phyloP scores from a whole-genome alignment of 768 basidiomycete genomes.

The Suillus subluteus region DNA sequence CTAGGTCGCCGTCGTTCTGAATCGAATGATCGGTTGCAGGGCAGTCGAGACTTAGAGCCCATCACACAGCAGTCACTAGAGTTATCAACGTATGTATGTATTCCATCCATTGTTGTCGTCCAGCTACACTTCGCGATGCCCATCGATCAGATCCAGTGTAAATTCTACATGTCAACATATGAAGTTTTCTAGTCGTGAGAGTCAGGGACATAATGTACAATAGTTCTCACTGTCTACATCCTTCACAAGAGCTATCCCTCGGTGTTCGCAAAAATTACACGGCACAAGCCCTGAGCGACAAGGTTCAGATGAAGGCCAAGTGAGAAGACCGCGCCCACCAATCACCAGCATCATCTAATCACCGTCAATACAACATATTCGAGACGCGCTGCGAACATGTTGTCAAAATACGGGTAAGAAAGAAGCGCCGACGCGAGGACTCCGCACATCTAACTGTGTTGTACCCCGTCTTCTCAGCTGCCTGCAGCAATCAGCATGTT shows the following conservation, averaged over 20 bases:
- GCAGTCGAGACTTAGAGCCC: background rate
- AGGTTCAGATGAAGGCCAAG: background rate
- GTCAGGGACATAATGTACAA: background rate
- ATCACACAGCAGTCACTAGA: background rate
- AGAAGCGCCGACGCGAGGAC: background rate
- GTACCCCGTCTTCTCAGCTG: background rate
- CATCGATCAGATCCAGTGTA: background rate
- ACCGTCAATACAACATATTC: background rate
- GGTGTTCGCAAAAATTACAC: background rate
- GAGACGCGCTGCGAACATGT: background rate
- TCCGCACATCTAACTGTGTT: background rate
- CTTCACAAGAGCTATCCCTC: background rate
- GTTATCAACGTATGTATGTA: background rate
- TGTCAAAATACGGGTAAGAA: background rate
- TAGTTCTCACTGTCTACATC: background rate
- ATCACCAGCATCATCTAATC: background rate
- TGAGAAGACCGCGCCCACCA: constrained; percentile 5
- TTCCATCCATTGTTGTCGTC: background rate
- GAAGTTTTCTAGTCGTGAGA: background rate
- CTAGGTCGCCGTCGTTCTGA: background rate
- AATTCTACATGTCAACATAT: background rate
- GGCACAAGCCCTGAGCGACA: background rate
- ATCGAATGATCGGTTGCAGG: constrained; percentile 1
- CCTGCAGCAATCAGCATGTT: constrained; percentile 2
- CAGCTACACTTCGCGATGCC: background rate